Base-by-base conservation (phyloP, 148 eudicot species). In the Cornus kousa region DNA sequence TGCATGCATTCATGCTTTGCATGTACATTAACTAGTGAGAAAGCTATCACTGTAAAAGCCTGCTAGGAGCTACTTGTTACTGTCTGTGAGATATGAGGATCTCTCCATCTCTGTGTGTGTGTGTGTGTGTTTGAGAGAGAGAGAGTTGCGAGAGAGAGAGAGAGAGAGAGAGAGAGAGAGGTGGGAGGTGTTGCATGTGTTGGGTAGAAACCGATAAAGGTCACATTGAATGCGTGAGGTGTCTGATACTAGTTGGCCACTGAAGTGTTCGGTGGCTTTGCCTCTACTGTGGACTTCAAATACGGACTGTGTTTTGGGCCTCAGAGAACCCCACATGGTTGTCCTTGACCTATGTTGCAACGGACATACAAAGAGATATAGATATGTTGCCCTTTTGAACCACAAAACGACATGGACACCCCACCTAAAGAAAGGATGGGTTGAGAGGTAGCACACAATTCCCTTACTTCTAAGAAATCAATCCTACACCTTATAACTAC, bases 1-100 rank as follows among this genome's bases (percentile, higher is more conserved):
- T 14, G 71, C 24, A 70, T 6, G 48, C 72, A 37, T 19, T 32
- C 72, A 35, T 35, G 24, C 48, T 43, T 43, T 43, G 48, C 72
- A 35, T 70, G 72, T 39, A 70, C 13, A 46, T 31, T 28, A 14
- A 17, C 33, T 33, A 35, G 48, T 35, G 72, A 43, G 70, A 68
- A 33, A 68, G n/a, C 5, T 33, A 68, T 12, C 46, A 68, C 72
- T 70, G 72, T 39, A 70, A 70, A 70, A 70, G 50, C 50, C 72
- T 35, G 72, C 72, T 35, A 10, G 50, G 72, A 35, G 72, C 72
- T 17, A 70, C 37, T 70, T 37, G 48, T 39, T 70, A 24, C 72
- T 70, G 72, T 35, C 37, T 37, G 72, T 37, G 72, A 46, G 23
- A 37, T 35, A 67, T 24, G 33, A 62, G 66, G 66, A 62, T 62